Evolutionary conservation across 495 filamentous ascomycete species (phyloP).

Genomic region (Extremus antarcticus): DNA sequence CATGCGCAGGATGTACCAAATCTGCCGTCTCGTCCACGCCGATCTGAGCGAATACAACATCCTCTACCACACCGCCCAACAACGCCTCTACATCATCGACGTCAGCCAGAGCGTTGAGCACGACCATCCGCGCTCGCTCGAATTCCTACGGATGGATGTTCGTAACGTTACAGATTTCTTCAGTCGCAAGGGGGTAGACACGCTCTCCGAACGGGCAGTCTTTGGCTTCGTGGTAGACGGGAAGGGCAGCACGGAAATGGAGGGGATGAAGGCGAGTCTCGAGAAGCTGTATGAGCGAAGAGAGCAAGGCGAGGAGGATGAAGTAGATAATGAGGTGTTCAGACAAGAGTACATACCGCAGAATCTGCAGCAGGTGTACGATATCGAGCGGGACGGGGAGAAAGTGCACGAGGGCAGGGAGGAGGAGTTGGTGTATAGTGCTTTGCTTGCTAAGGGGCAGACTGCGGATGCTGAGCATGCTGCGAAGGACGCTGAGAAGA

Average conservation of each 20-base stretch:
- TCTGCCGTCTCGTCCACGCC: slow-evolving; percentile 82
- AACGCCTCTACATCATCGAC: slow-evolving; percentile 83
- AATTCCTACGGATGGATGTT: slow-evolving; percentile 94
- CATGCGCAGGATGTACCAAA: slow-evolving; percentile 86
- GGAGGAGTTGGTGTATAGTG: slow-evolving; percentile 65
- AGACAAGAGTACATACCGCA: slow-evolving; percentile 91
- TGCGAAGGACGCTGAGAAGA: slow-evolving; percentile 41
- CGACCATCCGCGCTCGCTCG: slow-evolving; percentile 79
- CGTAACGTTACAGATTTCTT: slow-evolving; percentile 95
- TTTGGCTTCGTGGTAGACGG: slow-evolving; percentile 68
- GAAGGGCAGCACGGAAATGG: slow-evolving; percentile 40
- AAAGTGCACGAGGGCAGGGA: slow-evolving; percentile 61
- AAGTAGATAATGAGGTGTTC: slow-evolving; percentile 79
- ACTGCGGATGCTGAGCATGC: not conserved
- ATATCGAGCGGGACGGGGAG: slow-evolving; percentile 81
- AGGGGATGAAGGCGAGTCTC: slow-evolving; percentile 38
- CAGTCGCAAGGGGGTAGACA: slow-evolving; percentile 67
- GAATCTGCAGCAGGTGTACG: slow-evolving; percentile 87
- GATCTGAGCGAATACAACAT: slow-evolving; percentile 97
- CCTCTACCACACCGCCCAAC: slow-evolving; percentile 61
- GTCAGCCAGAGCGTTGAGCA: slow-evolving; percentile 95
- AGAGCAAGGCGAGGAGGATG: slow-evolving; percentile 33
- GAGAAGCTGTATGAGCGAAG: slow-evolving; percentile 39
- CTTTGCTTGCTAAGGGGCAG: slow-evolving; percentile 48
- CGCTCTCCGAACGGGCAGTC: slow-evolving; percentile 56